Evolutionary conservation across 2,329 filamentous ascomycete species (phyloP).

Genomic region (Aspergillus pseudotamarii): DNA sequence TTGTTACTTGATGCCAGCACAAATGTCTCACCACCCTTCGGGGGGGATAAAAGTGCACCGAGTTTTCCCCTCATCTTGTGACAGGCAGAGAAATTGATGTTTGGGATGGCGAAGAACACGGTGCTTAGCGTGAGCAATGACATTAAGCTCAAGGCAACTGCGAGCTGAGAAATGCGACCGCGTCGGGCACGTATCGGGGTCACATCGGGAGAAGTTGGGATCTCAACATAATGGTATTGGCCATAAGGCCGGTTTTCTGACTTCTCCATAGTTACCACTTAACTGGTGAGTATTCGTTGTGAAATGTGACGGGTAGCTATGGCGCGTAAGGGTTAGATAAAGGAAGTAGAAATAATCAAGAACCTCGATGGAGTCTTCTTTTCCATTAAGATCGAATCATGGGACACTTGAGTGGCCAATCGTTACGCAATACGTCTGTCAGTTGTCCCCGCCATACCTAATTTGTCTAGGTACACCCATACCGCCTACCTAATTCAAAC

Average conservation of each 20-base stretch:
- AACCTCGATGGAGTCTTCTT: not conserved
- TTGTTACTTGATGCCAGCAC: slow-evolving; percentile 16
- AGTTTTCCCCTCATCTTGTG: slow-evolving; percentile 4
- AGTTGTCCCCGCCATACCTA: not conserved
- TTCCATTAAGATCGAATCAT: not conserved
- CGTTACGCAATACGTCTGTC: not conserved
- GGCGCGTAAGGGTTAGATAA: not conserved
- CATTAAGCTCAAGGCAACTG: slow-evolving; percentile 14
- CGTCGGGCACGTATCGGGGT: slow-evolving; percentile 12
- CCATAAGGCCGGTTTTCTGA: not conserved
- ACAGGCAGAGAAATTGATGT: slow-evolving; percentile 11
- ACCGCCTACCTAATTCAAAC: not conserved
- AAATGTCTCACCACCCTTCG: slow-evolving; percentile 2
- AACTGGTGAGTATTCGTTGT: not conserved
- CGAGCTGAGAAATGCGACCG: slow-evolving; percentile 15
- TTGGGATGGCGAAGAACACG: slow-evolving; percentile 8
- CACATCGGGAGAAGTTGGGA: slow-evolving; percentile 12
- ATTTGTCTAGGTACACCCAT: not conserved
- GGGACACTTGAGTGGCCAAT: not conserved
- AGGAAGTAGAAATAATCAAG: not conserved
- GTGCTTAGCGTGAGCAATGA: slow-evolving; percentile 15
- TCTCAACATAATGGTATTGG: slow-evolving; percentile 7
- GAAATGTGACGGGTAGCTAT: slow-evolving; percentile 2
- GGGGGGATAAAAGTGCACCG: not conserved
- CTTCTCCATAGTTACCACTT: slow-evolving; percentile 18